These are phyloP conservation scores for Pisolithus orientalis DNA, from an alignment of 768 basidiomycete genomes.

Conservation along the genomic window DNA sequence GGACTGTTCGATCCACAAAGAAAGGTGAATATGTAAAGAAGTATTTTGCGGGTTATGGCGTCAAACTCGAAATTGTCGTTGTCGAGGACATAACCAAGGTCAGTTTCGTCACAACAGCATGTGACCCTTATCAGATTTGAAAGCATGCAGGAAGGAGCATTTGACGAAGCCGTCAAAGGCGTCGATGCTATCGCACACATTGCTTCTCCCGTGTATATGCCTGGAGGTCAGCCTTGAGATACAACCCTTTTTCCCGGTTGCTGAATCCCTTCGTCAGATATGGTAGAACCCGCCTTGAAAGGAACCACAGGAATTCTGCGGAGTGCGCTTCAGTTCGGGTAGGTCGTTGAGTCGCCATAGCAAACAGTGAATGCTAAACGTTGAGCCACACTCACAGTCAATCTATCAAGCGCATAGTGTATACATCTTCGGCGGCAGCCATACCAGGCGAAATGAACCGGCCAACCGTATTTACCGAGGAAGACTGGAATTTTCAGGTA, in stretches of 20 bases:
- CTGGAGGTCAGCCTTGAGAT: too few relatives aligned
- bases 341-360: neutral
- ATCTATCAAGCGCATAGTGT: conserved; percentile 49
- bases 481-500: conserved; percentile 53
- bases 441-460: conserved; percentile 28
- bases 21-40: conserved; percentile 56
- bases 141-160: conserved; percentile 50
- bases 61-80: conserved; percentile 55
- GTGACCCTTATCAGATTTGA: neutral
- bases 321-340: conserved; percentile 52
- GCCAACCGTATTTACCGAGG: conserved; percentile 34
- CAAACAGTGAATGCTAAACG: neutral
- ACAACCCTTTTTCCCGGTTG: too few relatives aligned
- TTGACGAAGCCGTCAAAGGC: conserved; percentile 73
- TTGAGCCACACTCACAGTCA: neutral
- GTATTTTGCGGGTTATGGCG: conserved; percentile 46
- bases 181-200: conserved; percentile 68
- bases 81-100: conserved; percentile 65
- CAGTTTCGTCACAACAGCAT: neutral
- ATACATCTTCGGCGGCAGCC: conserved; percentile 58
- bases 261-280: conserved; percentile 31
- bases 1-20: conserved; percentile 55
- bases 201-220: conserved; percentile 51
- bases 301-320: conserved; percentile 62
- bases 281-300: conserved; percentile 67